phyloP scores from a whole-genome alignment of 495 filamentous ascomycete genomes.

The Talaromyces proteolyticus region DNA sequence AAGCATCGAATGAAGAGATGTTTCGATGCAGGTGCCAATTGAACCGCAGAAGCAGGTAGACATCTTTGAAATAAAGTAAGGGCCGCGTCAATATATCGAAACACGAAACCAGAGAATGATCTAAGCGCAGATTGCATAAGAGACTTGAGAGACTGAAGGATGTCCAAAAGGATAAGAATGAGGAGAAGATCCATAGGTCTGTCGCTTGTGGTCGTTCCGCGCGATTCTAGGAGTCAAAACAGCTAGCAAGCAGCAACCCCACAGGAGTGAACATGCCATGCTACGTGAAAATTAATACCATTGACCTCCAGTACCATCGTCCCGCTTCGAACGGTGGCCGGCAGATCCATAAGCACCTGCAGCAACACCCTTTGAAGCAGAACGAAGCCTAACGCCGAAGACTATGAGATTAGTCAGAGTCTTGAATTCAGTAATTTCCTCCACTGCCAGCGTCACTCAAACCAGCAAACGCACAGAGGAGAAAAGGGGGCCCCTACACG shows the following conservation, averaged over 20 bases:
- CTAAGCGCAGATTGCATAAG: conserved; percentile 3
- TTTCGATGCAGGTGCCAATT: not conserved
- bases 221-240: not conserved
- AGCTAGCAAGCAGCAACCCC: not conserved
- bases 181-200: not conserved
- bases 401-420: conserved; percentile 83
- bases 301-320: conserved; percentile 52
- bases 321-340: conserved; percentile 72
- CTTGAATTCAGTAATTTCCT: conserved; percentile 53
- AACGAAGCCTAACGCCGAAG: conserved; percentile 91
- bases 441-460: conserved; percentile 71
- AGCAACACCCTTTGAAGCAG: conserved; percentile 82
- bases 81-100: not conserved
- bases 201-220: conserved; percentile 1
- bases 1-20: not conserved
- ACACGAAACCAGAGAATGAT: conserved; percentile 1
- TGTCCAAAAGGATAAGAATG: conserved; percentile 1
- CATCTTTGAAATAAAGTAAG: not conserved
- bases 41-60: not conserved
- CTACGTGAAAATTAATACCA: conserved; percentile 51
- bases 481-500: conserved; percentile 78
- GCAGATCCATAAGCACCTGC: conserved; percentile 57
- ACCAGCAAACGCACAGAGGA: conserved; percentile 78
- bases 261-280: conserved; percentile 9
- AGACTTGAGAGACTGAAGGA: not conserved